Evolutionary conservation across 116 monocot genomes (phyloP).

Genomic region (Thalassia testudinum): DNA sequence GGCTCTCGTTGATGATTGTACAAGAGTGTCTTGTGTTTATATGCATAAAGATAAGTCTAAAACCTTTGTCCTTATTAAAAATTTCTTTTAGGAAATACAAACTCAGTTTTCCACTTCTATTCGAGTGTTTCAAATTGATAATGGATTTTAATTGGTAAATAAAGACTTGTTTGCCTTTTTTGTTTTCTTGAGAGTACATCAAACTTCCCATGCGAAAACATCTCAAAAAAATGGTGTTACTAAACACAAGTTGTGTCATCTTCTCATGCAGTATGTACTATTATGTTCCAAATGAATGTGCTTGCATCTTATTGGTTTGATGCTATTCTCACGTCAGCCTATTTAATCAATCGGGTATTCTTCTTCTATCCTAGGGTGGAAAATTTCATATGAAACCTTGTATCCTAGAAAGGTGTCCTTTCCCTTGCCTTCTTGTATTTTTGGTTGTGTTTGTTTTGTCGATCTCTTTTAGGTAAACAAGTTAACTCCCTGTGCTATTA

Average conservation of each 20-base stretch:
- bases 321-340: background rate
- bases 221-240: background rate
- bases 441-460: too few relatives aligned
- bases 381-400: background rate
- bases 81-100: too few relatives aligned
- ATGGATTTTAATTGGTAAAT: background rate
- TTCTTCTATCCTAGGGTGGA: background rate
- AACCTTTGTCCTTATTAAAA: too few relatives aligned
- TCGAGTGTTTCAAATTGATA: background rate
- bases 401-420: too few relatives aligned
- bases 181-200: background rate
- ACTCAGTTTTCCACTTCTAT: too few relatives aligned
- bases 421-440: too few relatives aligned
- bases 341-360: background rate
- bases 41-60: background rate
- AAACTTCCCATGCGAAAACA: background rate
- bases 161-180: background rate
- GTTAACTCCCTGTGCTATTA: too few relatives aligned
- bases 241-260: background rate
- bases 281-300: background rate
- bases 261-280: background rate
- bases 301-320: background rate
- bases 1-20: background rate
- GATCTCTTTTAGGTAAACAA: too few relatives aligned
- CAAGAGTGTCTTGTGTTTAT: background rate